Conservation (phyloP, 352 stramenopile species). For the Phytopythium ostracodes region DNA sequence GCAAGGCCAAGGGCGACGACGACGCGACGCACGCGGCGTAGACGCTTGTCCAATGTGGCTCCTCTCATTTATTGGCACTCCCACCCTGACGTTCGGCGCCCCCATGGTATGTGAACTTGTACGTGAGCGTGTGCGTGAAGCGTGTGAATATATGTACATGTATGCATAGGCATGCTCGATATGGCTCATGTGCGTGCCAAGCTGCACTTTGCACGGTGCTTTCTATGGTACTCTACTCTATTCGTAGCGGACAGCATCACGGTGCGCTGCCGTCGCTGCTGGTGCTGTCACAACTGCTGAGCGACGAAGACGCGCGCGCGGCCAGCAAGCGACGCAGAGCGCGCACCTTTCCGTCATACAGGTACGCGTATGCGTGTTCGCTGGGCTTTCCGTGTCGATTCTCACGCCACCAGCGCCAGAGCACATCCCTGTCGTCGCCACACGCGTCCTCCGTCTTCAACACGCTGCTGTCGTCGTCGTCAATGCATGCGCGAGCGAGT, state of each 20-base stretch:
- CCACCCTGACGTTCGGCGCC: background rate
- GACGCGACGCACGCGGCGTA: constrained; percentile 14
- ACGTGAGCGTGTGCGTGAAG: constrained; percentile 4
- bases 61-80: background rate
- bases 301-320: constrained; percentile 1
- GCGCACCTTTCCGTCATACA: constrained; percentile 26
- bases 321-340: constrained; percentile 17
- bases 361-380: constrained; percentile 19
- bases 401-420: background rate
- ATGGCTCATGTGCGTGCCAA: background rate
- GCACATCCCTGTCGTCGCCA: background rate
- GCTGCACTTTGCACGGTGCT: background rate
- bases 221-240: constrained; percentile 1
- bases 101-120: constrained; percentile 1
- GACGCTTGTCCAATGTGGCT: background rate
- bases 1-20: constrained; percentile 10
- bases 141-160: constrained; percentile 1
- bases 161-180: background rate
- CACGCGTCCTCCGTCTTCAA: background rate
- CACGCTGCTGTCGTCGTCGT: background rate
- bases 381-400: background rate
- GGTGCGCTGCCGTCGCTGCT: background rate
- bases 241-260: background rate
- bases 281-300: constrained; percentile 1
- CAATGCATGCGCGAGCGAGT: background rate